A percentile compares a stretch with the other conserved stretches of the same genome.
Conservation (phyloP, 306 rosid species). For the Hippophae rhamnoides region DNA sequence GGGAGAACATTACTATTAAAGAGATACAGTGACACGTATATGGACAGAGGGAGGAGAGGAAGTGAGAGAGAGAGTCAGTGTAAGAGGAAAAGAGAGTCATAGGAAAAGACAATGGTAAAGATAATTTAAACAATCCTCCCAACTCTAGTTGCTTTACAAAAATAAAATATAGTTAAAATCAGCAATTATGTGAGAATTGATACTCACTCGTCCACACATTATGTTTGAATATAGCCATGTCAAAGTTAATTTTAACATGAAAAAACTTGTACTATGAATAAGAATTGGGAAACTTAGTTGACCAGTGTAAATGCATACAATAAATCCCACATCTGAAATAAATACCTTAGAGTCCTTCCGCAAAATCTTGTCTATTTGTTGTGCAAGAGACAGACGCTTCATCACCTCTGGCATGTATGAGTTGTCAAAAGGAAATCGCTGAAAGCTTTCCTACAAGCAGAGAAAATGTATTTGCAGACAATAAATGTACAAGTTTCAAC, state of each 20-base stretch:
- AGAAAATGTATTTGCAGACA: constrained; percentile 4
- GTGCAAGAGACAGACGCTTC: constrained; percentile 73
- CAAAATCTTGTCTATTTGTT: constrained; percentile 79
- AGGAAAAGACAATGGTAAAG: too few species aligned
- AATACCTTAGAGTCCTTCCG: constrained; percentile 80
- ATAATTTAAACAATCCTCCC: too few species aligned
- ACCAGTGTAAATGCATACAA: not conserved
- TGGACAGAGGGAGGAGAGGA: too few species aligned
- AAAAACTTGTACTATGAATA: not conserved
- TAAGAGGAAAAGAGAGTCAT: too few species aligned
- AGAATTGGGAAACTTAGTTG: not conserved
- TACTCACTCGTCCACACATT: not conserved
- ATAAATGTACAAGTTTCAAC: too few species aligned
- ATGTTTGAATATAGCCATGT: constrained; percentile 10
- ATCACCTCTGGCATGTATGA: constrained; percentile 85
- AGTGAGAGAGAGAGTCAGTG: too few species aligned
- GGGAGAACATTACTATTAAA: too few species aligned
- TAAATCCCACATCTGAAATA: constrained; percentile 13
- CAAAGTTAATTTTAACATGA: constrained; percentile 4
- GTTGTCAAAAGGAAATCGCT: constrained; percentile 70
- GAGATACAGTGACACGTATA: too few species aligned
- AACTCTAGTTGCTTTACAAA: too few species aligned
- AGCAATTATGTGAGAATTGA: not conserved
- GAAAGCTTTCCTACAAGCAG: constrained; percentile 51
- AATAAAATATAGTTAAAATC: too few species aligned